Conservation (phyloP, 1,139 yeast species). For the Diutina rugosa region DNA sequence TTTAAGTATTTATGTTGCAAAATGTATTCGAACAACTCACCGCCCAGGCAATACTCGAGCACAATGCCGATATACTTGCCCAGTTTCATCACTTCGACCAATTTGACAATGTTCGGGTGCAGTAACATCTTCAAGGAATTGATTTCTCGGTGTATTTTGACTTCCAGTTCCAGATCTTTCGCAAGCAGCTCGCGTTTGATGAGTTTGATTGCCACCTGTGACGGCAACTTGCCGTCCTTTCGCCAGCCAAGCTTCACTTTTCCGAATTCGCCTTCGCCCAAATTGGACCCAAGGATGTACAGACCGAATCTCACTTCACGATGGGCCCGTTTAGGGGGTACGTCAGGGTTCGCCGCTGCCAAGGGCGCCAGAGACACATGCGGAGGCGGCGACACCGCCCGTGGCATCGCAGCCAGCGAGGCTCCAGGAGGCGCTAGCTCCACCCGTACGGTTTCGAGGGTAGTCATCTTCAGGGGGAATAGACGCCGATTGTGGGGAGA, state of each 20-base stretch:
- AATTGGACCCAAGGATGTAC: slow-evolving; percentile 78
- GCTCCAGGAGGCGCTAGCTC: not conserved
- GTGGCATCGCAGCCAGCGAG: not conserved
- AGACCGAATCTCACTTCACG: slow-evolving; percentile 71
- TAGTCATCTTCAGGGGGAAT: not conserved
- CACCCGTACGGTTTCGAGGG: not conserved
- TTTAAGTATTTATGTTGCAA: slow-evolving; percentile 76
- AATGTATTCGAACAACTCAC: slow-evolving; percentile 90
- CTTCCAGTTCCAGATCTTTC: slow-evolving; percentile 74
- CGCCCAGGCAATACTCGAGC: slow-evolving; percentile 92
- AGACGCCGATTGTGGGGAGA: not conserved
- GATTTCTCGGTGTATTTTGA: slow-evolving; percentile 85
- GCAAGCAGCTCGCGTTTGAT: slow-evolving; percentile 78
- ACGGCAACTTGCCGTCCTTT: slow-evolving; percentile 61
- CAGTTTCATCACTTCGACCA: slow-evolving; percentile 88
- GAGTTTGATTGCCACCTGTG: slow-evolving; percentile 87
- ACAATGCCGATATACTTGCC: slow-evolving; percentile 95
- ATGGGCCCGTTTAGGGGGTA: slow-evolving; percentile 11
- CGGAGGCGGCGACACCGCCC: not conserved
- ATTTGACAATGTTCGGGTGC: slow-evolving; percentile 86
- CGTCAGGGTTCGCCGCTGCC: not conserved
- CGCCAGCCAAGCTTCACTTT: slow-evolving; percentile 97
- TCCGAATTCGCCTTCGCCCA: slow-evolving; percentile 98
- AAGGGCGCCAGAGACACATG: too few relatives aligned
- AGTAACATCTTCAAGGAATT: slow-evolving; percentile 74